These are phyloP conservation scores for Anethum foeniculum DNA, from an alignment of 140 eudicot species.

Conservation along the genomic window DNA sequence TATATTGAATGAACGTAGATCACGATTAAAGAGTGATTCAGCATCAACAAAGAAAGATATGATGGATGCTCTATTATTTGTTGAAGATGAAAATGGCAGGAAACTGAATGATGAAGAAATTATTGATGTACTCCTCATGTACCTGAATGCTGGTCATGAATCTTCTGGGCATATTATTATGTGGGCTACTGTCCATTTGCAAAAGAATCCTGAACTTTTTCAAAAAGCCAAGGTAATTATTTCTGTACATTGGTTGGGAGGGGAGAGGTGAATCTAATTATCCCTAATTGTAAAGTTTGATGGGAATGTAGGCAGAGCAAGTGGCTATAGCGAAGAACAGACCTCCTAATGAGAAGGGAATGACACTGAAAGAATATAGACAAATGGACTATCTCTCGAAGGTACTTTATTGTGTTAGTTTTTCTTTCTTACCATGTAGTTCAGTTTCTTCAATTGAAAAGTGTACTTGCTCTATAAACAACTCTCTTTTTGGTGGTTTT, in stretches of 20 bases:
- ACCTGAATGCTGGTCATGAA: constrained; percentile 90
- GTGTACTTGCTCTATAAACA: background rate
- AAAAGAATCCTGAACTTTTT: constrained; percentile 49
- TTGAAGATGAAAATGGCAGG: constrained; percentile 62
- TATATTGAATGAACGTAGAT: constrained; percentile 43
- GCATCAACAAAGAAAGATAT: constrained; percentile 50
- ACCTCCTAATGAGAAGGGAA: constrained; percentile 47
- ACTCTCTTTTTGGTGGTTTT: background rate
- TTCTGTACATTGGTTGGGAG: background rate
- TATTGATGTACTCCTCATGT: constrained; percentile 81
- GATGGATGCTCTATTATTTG: constrained; percentile 72
- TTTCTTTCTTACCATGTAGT: background rate
- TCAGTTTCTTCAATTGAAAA: background rate
- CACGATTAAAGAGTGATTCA: constrained; percentile 18
- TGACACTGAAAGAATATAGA: constrained; percentile 57
- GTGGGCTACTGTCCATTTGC: constrained; percentile 68
- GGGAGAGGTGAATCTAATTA: background rate
- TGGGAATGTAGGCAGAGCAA: constrained; percentile 55
- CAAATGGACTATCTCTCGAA: constrained; percentile 70
- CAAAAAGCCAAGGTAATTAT: constrained; percentile 55
- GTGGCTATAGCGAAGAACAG: constrained; percentile 48
- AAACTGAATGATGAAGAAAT: constrained; percentile 78
- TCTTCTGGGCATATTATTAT: constrained; percentile 78
- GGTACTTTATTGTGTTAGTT: constrained; percentile 13
- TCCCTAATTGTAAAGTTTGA: background rate